Evolutionary conservation across 2,329 filamentous ascomycete genomes (phyloP).

Genomic region (Cladophialophora bantiana): DNA sequence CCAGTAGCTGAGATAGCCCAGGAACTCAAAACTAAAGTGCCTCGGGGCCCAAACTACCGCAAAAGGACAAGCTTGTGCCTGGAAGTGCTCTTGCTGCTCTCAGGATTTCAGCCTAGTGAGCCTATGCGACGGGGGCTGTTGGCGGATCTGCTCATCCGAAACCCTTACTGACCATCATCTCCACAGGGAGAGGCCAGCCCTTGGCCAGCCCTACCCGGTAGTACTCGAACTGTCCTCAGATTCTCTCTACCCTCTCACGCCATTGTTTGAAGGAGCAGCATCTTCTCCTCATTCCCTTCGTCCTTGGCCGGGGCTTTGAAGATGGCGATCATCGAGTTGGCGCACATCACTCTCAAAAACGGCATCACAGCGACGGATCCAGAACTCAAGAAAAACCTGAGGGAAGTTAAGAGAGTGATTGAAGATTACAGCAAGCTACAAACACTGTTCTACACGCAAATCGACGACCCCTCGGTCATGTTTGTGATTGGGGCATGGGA

Average conservation of each 20-base stretch:
- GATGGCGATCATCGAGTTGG: constrained; percentile 36
- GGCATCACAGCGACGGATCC: constrained; percentile 28
- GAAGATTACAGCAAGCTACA: constrained; percentile 33
- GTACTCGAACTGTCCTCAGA: background rate
- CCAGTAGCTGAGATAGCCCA: background rate
- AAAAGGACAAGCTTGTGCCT: background rate
- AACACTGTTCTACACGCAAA: constrained; percentile 31
- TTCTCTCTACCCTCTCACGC: background rate
- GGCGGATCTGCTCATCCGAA: background rate
- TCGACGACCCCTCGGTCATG: constrained; percentile 31
- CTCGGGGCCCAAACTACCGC: background rate
- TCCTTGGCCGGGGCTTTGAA: background rate
- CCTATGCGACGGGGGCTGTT: background rate
- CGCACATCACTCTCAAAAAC: constrained; percentile 30
- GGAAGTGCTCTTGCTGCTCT: background rate
- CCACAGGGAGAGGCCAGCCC: background rate
- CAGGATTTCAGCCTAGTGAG: background rate
- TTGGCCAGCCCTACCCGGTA: too few species aligned
- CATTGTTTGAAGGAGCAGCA: too few species aligned
- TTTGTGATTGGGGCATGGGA: constrained; percentile 35
- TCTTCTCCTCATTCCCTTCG: background rate
- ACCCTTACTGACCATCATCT: background rate
- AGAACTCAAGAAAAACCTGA: constrained; percentile 29
- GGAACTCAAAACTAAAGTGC: background rate
- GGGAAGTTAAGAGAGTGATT: constrained; percentile 34